Percentiles rank a stretch among this genome's conserved stretches.
phyloP scores from a whole-genome alignment of 2,329 filamentous ascomycete species.

The Incumbomyces delicatus region DNA sequence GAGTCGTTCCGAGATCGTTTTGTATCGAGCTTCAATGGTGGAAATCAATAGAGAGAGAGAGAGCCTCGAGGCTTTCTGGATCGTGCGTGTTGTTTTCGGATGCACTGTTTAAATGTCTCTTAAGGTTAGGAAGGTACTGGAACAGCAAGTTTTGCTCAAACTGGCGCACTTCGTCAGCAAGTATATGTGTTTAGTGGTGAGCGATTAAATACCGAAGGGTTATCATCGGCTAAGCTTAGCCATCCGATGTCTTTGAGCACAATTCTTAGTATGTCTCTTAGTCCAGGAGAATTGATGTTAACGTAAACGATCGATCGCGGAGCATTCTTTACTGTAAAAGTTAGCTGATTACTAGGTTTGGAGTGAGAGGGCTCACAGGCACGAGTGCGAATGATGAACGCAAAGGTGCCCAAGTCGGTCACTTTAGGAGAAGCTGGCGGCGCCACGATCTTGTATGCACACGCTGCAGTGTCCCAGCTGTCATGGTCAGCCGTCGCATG shows the following conservation, averaged over 20 bases:
- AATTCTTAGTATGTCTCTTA: constrained; percentile 25
- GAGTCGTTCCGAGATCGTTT: constrained; percentile 17
- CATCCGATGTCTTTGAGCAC: constrained; percentile 25
- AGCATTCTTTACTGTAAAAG: constrained; percentile 22
- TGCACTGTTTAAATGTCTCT: constrained; percentile 8
- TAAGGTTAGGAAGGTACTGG: constrained; percentile 20
- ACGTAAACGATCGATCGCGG: constrained; percentile 20
- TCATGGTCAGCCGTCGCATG: not conserved
- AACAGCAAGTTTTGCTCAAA: constrained; percentile 19
- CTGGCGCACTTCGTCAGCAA: constrained; percentile 8
- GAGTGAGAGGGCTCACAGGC: constrained; percentile 14
- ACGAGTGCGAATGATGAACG: constrained; percentile 21
- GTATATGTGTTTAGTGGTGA: not conserved
- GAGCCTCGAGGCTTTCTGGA: constrained; percentile 10
- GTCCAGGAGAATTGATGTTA: constrained; percentile 26
- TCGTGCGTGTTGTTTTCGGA: not conserved
- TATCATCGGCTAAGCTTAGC: constrained; percentile 25
- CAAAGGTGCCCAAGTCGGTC: constrained; percentile 16
- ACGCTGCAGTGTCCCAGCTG: not conserved
- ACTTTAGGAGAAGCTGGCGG: not conserved
- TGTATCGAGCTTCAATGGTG: constrained; percentile 21
- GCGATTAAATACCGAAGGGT: constrained; percentile 23
- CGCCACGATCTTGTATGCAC: not conserved
- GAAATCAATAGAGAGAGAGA: constrained; percentile 23
- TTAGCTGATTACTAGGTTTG: too few relatives aligned